phyloP scores from a whole-genome alignment of 2,329 filamentous ascomycete genomes.

The Fusarium poae region DNA sequence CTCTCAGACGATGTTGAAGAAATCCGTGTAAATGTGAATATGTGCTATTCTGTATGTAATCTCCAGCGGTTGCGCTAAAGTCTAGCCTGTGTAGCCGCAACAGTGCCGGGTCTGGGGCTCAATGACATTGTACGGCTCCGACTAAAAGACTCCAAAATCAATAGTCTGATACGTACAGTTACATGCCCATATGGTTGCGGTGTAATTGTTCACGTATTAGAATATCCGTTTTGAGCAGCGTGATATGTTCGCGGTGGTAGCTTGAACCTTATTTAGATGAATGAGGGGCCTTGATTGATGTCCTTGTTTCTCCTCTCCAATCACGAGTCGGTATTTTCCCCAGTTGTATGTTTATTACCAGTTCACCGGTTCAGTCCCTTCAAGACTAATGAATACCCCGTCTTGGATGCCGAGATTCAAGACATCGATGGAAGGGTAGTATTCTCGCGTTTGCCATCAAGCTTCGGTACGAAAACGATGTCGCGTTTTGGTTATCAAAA shows the following conservation, averaged over 20 bases:
- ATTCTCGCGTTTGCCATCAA: constrained; percentile 23
- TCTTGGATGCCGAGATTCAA: constrained; percentile 33
- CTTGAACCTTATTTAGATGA: constrained; percentile 46
- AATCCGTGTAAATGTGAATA: neutral
- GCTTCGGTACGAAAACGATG: constrained; percentile 20
- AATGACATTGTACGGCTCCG: constrained; percentile 5
- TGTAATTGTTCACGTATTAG: constrained; percentile 9
- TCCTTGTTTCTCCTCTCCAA: constrained; percentile 34
- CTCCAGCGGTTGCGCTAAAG: neutral
- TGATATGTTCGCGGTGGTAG: constrained; percentile 27
- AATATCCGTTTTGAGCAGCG: constrained; percentile 23
- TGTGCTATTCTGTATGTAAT: constrained; percentile 11
- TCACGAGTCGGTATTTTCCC: constrained; percentile 27
- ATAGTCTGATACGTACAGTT: constrained; percentile 4
- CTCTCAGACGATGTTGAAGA: neutral
- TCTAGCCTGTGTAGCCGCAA: neutral
- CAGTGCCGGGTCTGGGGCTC: constrained; percentile 10
- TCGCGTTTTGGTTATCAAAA: constrained; percentile 7
- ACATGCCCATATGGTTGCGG: constrained; percentile 5
- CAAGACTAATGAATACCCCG: constrained; percentile 17
- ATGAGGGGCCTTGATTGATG: constrained; percentile 30
- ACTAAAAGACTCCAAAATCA: neutral
- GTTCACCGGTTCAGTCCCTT: constrained; percentile 29
- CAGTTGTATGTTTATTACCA: constrained; percentile 17
- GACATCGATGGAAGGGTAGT: constrained; percentile 24